Evolutionary conservation across 805 yeast genomes (phyloP).

Genomic region (Candida sphagnicola): DNA sequence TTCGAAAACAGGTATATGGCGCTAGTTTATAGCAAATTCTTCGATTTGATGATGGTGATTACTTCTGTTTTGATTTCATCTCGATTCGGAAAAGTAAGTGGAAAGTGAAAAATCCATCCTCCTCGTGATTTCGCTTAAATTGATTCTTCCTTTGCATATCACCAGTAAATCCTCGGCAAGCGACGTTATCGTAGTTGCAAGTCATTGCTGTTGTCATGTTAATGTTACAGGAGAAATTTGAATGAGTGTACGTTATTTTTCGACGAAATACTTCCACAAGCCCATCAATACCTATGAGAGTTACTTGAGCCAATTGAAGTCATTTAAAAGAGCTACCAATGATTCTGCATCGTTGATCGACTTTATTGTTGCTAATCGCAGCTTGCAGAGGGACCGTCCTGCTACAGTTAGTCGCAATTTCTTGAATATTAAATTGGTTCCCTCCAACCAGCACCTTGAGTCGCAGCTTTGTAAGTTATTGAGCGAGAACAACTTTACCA

Average conservation of each 20-base stretch:
- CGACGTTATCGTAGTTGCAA: too few species aligned
- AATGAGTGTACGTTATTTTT: conserved; percentile 3
- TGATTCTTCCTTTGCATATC: not conserved
- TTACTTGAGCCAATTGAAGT: conserved; percentile 14
- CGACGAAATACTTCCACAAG: conserved; percentile 1
- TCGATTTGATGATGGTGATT: too few species aligned
- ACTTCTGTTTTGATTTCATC: not conserved
- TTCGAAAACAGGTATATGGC: too few species aligned
- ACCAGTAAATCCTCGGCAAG: not conserved
- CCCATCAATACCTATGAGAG: conserved; percentile 26
- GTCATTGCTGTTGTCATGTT: too few species aligned
- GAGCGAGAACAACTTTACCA: not conserved
- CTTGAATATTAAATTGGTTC: conserved; percentile 11
- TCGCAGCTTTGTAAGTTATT: conserved; percentile 10
- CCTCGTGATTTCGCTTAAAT: too few species aligned
- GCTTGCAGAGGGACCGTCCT: conserved; percentile 11
- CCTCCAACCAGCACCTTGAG: conserved; percentile 14
- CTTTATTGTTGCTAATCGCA: conserved; percentile 20
- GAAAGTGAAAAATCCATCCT: not conserved
- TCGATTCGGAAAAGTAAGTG: conserved; percentile 5
- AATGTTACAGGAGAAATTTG: not conserved
- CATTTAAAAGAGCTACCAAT: conserved; percentile 1
- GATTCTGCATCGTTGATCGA: conserved; percentile 12
- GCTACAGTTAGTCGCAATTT: conserved; percentile 5
- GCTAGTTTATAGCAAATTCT: too few species aligned